Evolutionary conservation across 331 rosid species (phyloP).

Genomic region (Cydonia oblonga): DNA sequence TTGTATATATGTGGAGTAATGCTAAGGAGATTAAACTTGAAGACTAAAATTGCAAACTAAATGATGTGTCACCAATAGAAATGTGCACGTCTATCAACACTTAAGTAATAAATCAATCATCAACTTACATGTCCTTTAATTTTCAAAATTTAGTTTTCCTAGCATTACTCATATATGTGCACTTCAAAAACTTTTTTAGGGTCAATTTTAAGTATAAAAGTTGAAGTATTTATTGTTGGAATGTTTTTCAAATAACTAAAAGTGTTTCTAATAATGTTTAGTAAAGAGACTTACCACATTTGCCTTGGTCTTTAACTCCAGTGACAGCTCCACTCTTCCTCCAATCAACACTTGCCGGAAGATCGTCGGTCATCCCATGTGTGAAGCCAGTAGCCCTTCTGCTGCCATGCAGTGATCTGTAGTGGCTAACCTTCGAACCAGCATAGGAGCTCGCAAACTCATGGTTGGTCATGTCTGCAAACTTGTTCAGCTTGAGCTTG

Average conservation of each 20-base stretch:
- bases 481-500: conserved; percentile 73
- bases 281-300: conserved; percentile 34
- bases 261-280: background rate
- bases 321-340: conserved; percentile 73
- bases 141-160: no score
- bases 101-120: no score
- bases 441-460: conserved; percentile 55
- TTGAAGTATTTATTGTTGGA: background rate
- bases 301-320: conserved; percentile 63
- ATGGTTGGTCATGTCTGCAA: conserved; percentile 66
- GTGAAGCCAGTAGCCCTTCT: conserved; percentile 30
- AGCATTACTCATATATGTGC: background rate
- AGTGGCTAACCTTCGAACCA: conserved; percentile 49
- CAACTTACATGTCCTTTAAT: fast-evolving
- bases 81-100: no score
- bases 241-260: no score
- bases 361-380: conserved; percentile 27
- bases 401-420: conserved; percentile 33
- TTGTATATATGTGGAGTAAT: no score
- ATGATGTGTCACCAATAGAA: no score
- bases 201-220: no score
- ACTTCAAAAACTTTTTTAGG: background rate
- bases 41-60: no score
- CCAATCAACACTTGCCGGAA: conserved; percentile 68
- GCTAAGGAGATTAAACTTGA: no score